Conservation (phyloP, 1,284 basidiomycete genomes). For the Tylopilus sp. region DNA sequence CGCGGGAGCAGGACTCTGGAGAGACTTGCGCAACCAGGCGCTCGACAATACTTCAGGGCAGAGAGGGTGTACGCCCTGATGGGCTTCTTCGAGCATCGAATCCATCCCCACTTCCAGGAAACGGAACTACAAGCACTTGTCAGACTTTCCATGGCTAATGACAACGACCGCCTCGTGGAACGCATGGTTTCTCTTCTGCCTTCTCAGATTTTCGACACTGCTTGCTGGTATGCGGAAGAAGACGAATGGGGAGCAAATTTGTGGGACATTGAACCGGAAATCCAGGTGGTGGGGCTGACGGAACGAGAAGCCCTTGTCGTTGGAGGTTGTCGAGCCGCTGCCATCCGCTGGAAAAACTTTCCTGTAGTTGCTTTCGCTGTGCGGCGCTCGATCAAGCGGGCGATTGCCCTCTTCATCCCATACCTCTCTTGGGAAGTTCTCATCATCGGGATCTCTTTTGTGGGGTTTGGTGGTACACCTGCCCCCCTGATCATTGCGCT, state of each 20-base stretch:
- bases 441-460: background rate
- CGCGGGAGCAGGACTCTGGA: conserved; percentile 4
- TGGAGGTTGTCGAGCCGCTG: conserved; percentile 26
- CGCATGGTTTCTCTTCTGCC: conserved; percentile 23
- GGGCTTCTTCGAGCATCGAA: conserved; percentile 20
- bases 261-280: conserved; percentile 26
- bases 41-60: conserved; percentile 7
- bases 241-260: conserved; percentile 20
- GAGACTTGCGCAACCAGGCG: background rate
- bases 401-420: conserved; percentile 2
- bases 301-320: conserved; percentile 19
- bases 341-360: conserved; percentile 29
- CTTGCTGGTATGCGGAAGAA: conserved; percentile 15
- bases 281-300: conserved; percentile 27
- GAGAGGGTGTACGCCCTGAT: conserved; percentile 30
- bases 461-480: background rate
- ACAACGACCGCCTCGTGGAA: conserved; percentile 25
- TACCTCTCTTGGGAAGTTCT: conserved; percentile 10
- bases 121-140: conserved; percentile 26
- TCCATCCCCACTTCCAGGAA: conserved; percentile 9
- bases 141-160: conserved; percentile 16
- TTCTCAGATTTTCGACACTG: conserved; percentile 7
- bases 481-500: conserved; percentile 4
- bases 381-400: conserved; percentile 15
- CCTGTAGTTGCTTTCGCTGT: conserved; percentile 18